Conservation (phyloP, 768 basidiomycete species). For the Daedaleopsis nitida region DNA sequence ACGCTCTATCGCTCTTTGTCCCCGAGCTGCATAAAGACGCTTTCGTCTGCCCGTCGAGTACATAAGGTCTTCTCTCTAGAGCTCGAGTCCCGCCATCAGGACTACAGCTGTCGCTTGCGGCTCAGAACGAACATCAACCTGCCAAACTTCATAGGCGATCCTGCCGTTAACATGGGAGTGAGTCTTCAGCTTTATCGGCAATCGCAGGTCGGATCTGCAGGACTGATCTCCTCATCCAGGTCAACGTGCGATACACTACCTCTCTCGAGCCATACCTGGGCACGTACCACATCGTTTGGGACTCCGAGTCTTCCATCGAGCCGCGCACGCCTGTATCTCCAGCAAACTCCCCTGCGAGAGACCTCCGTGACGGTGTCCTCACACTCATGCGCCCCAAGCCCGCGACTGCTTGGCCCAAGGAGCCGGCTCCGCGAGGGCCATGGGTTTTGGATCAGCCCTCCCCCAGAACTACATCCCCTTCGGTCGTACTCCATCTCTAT, state of each 20-base stretch:
- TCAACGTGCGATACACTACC: neutral
- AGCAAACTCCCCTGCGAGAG: slow-evolving; percentile 6
- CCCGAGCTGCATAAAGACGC: neutral
- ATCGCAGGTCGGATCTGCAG: neutral
- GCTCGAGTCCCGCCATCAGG: neutral
- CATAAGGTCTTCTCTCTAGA: neutral
- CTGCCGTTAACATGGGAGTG: neutral
- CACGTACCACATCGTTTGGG: slow-evolving; percentile 21
- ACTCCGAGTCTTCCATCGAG: slow-evolving; percentile 17
- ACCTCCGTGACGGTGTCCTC: slow-evolving; percentile 13
- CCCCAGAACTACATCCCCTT: neutral
- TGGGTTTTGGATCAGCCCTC: neutral
- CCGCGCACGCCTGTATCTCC: neutral
- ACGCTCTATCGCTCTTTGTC: neutral
- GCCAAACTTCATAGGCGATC: too few relatives aligned
- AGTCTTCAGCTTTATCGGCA: neutral
- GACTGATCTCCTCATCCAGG: slow-evolving; percentile 1
- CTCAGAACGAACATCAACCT: too few relatives aligned
- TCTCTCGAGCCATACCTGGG: slow-evolving; percentile 19
- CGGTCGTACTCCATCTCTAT: slow-evolving; percentile 11
- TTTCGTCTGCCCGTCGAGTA: neutral
- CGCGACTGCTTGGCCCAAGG: slow-evolving; percentile 14
- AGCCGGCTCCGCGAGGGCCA: neutral
- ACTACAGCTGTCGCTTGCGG: too few relatives aligned
- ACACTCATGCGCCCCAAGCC: slow-evolving; percentile 9